Conservation (phyloP, 2,329 filamentous ascomycete genomes). For the Fusarium falciforme region DNA sequence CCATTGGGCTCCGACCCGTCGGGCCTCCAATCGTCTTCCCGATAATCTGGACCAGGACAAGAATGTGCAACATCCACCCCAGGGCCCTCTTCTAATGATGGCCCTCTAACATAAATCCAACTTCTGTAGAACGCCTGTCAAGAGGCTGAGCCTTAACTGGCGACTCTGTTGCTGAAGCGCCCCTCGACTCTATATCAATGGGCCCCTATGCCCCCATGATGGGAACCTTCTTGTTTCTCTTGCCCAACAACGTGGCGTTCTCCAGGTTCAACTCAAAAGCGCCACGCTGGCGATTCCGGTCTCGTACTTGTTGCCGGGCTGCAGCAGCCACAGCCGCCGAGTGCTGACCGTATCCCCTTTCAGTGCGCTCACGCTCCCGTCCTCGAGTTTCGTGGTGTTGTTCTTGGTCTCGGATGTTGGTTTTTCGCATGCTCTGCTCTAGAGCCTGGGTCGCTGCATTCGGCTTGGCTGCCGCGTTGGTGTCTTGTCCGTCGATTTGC, state of each 20-base stretch:
- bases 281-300: slow-evolving; percentile 76
- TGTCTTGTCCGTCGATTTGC: slow-evolving; percentile 71
- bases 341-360: slow-evolving; percentile 88
- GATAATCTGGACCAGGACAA: slow-evolving; percentile 26
- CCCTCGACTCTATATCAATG: slow-evolving; percentile 12
- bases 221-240: slow-evolving; percentile 68
- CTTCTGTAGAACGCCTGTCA: slow-evolving; percentile 27
- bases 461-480: slow-evolving; percentile 55
- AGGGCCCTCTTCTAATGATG: slow-evolving; percentile 12
- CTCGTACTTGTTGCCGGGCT: slow-evolving; percentile 81
- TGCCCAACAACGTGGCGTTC: slow-evolving; percentile 87
- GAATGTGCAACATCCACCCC: slow-evolving; percentile 13
- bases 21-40: slow-evolving; percentile 13
- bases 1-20: neutral
- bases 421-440: slow-evolving; percentile 88
- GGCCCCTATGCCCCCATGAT: slow-evolving; percentile 54
- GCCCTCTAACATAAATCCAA: slow-evolving; percentile 30
- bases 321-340: slow-evolving; percentile 85
- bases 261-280: slow-evolving; percentile 93
- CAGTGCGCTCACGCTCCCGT: slow-evolving; percentile 51
- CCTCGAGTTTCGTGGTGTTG: slow-evolving; percentile 44
- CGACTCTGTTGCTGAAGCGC: slow-evolving; percentile 9
- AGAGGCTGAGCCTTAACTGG: slow-evolving; percentile 19
- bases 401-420: slow-evolving; percentile 73
- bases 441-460: slow-evolving; percentile 72